Evolutionary conservation across 2,329 filamentous ascomycete species (phyloP), one percentile per base, ranked within the genome.

Genomic region (Diaporthe longicolla): DNA sequence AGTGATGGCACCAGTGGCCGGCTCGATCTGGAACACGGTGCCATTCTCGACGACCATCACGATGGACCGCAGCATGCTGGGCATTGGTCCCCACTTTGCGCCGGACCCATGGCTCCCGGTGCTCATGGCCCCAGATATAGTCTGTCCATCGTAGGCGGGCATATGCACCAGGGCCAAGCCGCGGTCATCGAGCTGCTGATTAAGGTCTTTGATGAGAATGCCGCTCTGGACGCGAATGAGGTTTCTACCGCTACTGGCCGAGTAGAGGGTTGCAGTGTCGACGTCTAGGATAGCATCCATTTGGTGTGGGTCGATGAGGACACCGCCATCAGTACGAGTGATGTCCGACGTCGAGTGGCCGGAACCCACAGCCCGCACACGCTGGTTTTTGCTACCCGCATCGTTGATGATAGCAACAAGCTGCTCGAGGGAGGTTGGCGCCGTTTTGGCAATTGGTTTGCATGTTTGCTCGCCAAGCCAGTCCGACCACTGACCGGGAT

Each of bases 311-410:
- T 77, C 73, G 3, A 80, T 52, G 13, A 79, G 74, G 9, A 79
- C 48, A 11, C 77, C 78, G 35, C 76, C 58, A 24, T 77, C 73
- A 1, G 78, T 71, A 54, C 65, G 40, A 0, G 78, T 77, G 37
- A 80, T 76, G 59, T 80, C 76, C 1, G 79, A 80, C 10, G 79
- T 79, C 4, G 78, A 76, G 66, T 80, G 79, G n/a, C 79, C 79
- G 0, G 78, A 78, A 1, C 79, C 79, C 3, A 79, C 76, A 8
- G 78, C 79, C 3, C 78, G 78, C 2, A 80, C 77, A 1, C 76
- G 76, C 48, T 77, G 75, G 7, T 32, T 52, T 4, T 77, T 74
- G 4, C 26, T 52, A 15, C 74, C 70, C 0, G 79, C 78, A 24
- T 79, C 76, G 17, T 59, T 72, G 15, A 80, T 48, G n/a, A 78